Base-by-base conservation (phyloP, 1,139 yeast genomes). In the Taphrina sp. region DNA sequence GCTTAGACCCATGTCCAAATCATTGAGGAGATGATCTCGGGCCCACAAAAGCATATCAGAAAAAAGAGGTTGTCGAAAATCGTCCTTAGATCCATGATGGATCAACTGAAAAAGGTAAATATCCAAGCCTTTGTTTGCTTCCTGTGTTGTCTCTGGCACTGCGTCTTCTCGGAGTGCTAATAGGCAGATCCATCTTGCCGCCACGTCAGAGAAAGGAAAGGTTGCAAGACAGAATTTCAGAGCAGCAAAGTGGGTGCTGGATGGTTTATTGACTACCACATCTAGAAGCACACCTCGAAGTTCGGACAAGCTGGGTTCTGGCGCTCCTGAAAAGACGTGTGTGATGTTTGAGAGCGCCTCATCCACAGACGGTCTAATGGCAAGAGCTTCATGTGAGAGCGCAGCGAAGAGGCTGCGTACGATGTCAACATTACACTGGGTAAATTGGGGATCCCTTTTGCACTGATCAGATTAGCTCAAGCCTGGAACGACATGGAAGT, bases 101-200 rank as follows among this genome's bases (percentile, higher is more conserved):
- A 23, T 31, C 64, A 68, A 52, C 71, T 73, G 60, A 65, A 78
- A 82, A 80, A 83, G 78, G 64, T 85, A 79, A 0, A 96, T 96
- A 65, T 87, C 82, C 26, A 92, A 72, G 0, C 97, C 97, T 59
- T 80, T 80, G n/a, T 69, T 69, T 0, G 96, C 84, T 67, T 89
- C 96, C 64, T 89, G 95, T 12, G 82, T 72, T 0, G 83, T 79
- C 62, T 88, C 95, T 1, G 87, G 75, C 53, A 85, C 74, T 62
- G 84, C 85, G 3, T 60, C 63, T 2, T 68, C 69, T 16, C 79
- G 70, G 8, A 87, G 70, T 5, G 89, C 96, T 52, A 84, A 68
- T 17, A 89, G 67, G 65, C 92, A 83, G 37, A 87, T 70, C 54
- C 78, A 65, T 59, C 96, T 75, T 0, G 94, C 87, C 41, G 79